Evolutionary conservation across 345 rosid species (phyloP).

Genomic region (Sisymbrium altissimum): DNA sequence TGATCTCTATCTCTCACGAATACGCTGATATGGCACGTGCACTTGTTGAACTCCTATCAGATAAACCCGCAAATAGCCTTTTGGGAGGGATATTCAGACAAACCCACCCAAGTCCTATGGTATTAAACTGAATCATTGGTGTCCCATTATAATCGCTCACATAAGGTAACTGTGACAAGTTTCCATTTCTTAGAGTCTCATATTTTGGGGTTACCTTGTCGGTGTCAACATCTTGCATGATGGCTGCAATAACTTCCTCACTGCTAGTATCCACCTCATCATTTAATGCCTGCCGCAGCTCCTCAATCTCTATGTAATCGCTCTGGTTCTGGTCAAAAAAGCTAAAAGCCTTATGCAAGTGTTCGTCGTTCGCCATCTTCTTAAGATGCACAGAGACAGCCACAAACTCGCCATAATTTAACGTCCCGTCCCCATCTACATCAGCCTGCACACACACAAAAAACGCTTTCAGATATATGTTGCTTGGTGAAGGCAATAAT

Average conservation of each 20-base stretch:
- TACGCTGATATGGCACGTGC: neutral
- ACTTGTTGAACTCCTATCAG: neutral
- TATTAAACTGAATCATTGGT: neutral
- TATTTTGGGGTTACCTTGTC: conserved; percentile 63
- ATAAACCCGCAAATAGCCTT: neutral
- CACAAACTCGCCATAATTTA: conserved; percentile 84
- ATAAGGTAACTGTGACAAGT: neutral
- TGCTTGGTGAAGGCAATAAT: conserved; percentile 4
- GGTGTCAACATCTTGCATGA: conserved; percentile 93
- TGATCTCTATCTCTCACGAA: neutral
- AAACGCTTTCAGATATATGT: neutral
- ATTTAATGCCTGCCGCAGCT: conserved; percentile 65
- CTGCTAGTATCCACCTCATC: conserved; percentile 62
- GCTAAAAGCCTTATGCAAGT: conserved; percentile 81
- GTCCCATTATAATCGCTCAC: neutral
- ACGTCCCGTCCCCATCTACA: conserved; percentile 73
- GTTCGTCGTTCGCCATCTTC: conserved; percentile 90
- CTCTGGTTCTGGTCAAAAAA: conserved; percentile 77
- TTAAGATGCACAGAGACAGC: conserved; percentile 77
- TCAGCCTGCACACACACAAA: conserved; percentile 59
- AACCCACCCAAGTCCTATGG: neutral
- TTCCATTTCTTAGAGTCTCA: neutral
- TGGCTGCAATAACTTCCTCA: conserved; percentile 74
- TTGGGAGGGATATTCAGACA: neutral
- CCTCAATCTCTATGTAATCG: conserved; percentile 85